Conservation (phyloP, 2,329 filamentous ascomycete species). For the Cadophora sp. region DNA sequence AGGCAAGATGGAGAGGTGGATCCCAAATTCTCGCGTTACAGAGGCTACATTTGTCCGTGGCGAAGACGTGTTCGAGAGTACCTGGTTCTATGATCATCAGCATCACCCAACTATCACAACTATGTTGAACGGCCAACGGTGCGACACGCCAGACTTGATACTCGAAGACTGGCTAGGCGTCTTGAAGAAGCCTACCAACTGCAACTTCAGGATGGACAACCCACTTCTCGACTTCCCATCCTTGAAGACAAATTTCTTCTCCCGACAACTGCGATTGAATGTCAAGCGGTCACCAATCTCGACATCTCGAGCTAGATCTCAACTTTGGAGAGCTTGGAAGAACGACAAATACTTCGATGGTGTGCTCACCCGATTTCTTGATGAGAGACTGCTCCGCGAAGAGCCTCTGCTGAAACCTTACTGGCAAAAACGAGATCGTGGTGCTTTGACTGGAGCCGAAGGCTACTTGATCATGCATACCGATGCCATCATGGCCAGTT, state of each 20-base stretch:
- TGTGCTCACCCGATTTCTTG: conserved; percentile 54
- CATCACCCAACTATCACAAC: conserved; percentile 55
- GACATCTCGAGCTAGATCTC: conserved; percentile 51
- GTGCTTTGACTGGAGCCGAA: conserved; percentile 48
- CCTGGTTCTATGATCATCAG: conserved; percentile 56
- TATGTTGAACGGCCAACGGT: conserved; percentile 55
- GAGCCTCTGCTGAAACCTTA: conserved; percentile 49
- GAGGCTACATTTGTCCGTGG: conserved; percentile 61
- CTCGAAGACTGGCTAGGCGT: conserved; percentile 53
- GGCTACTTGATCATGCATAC: conserved; percentile 48
- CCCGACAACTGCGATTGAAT: conserved; percentile 47
- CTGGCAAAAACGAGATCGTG: conserved; percentile 49
- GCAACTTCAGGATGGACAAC: conserved; percentile 56
- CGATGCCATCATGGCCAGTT: conserved; percentile 44
- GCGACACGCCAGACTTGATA: conserved; percentile 62
- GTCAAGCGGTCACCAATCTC: conserved; percentile 48
- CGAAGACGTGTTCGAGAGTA: conserved; percentile 57
- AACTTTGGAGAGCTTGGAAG: conserved; percentile 56
- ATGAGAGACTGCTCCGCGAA: conserved; percentile 51
- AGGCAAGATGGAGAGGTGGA: conserved; percentile 59
- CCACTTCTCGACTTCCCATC: conserved; percentile 55
- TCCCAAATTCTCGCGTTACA: conserved; percentile 59
- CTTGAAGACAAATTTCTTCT: conserved; percentile 38
- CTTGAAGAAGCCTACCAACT: conserved; percentile 50
- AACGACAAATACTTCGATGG: conserved; percentile 52